A percentile compares a stretch with the other conserved stretches of the same genome.
These are phyloP conservation scores for Pleurotus salmoneostramineus DNA, from an alignment of 768 basidiomycete species.

Conservation along the genomic window DNA sequence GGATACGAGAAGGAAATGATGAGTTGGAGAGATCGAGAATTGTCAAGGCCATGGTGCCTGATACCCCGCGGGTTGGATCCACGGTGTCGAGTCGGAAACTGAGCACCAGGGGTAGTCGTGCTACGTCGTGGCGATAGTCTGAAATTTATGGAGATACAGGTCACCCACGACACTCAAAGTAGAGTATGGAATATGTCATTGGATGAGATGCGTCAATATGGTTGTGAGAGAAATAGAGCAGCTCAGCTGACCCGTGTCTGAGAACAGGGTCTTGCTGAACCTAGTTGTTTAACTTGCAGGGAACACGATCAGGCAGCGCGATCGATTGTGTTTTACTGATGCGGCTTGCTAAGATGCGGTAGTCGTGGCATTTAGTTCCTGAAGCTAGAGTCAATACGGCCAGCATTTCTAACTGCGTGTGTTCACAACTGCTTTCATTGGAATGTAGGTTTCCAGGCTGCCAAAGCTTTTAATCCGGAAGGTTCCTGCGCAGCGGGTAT, in stretches of 20 bases:
- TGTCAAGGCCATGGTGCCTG: too few species aligned
- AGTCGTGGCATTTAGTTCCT: too few species aligned
- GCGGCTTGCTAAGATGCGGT: too few species aligned
- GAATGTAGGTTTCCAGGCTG: too few species aligned
- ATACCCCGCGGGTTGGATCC: neutral
- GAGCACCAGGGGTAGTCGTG: neutral
- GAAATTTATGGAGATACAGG: neutral
- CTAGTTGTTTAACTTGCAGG: neutral
- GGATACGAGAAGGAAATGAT: too few species aligned
- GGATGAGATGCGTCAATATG: neutral
- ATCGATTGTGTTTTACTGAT: too few species aligned
- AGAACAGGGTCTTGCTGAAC: neutral
- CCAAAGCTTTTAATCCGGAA: too few species aligned
- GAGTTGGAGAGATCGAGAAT: too few species aligned
- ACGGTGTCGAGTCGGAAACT: neutral
- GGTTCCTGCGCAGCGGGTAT: too few species aligned
- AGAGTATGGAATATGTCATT: neutral
- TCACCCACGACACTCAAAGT: neutral
- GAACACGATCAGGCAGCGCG: neutral
- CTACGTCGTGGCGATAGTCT: constrained; percentile 1
- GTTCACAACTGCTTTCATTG: too few species aligned
- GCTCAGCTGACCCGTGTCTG: neutral
- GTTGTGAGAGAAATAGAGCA: neutral
- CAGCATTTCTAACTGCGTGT: too few species aligned
- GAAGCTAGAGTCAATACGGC: too few species aligned